phyloP scores from a whole-genome alignment of 2,329 filamentous ascomycete genomes.

The Aureobasidium melanogenum region DNA sequence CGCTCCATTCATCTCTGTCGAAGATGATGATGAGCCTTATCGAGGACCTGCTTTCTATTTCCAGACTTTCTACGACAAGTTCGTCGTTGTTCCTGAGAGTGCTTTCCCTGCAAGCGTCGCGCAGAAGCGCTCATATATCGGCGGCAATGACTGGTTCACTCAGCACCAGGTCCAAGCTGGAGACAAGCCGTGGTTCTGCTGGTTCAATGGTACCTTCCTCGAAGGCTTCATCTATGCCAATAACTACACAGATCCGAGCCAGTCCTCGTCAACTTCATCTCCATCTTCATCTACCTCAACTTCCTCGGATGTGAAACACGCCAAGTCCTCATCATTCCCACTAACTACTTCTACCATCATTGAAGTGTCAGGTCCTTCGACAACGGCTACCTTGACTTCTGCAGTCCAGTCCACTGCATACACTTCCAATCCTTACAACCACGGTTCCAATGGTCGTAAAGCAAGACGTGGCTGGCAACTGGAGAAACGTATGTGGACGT shows the following conservation, averaged over 20 bases:
- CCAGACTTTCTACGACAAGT: constrained; percentile 52
- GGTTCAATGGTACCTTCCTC: constrained; percentile 58
- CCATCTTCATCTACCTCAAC: constrained; percentile 10
- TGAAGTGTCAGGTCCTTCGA: constrained; percentile 11
- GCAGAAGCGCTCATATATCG: constrained; percentile 13
- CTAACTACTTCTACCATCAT: constrained; percentile 13
- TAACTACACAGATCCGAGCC: not conserved
- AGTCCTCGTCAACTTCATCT: constrained; percentile 12
- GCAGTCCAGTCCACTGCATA: not conserved
- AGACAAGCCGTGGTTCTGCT: constrained; percentile 60
- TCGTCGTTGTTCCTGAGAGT: constrained; percentile 45
- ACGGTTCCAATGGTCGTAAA: not conserved
- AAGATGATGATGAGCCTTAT: constrained; percentile 46
- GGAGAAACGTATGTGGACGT: not conserved
- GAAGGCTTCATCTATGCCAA: constrained; percentile 57
- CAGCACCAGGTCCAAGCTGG: constrained; percentile 41
- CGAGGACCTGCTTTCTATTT: constrained; percentile 58
- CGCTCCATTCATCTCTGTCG: constrained; percentile 43
- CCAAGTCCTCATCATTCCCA: not conserved
- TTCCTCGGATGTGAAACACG: not conserved
- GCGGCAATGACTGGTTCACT: constrained; percentile 20
- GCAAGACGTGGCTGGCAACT: not conserved
- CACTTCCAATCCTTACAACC: not conserved
- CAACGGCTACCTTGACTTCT: constrained; percentile 17
- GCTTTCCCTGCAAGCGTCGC: constrained; percentile 24